A percentile compares a stretch with the other conserved stretches of the same genome.
Evolutionary conservation across 148 eudicot species (phyloP).

Genomic region (Cornus suecica): DNA sequence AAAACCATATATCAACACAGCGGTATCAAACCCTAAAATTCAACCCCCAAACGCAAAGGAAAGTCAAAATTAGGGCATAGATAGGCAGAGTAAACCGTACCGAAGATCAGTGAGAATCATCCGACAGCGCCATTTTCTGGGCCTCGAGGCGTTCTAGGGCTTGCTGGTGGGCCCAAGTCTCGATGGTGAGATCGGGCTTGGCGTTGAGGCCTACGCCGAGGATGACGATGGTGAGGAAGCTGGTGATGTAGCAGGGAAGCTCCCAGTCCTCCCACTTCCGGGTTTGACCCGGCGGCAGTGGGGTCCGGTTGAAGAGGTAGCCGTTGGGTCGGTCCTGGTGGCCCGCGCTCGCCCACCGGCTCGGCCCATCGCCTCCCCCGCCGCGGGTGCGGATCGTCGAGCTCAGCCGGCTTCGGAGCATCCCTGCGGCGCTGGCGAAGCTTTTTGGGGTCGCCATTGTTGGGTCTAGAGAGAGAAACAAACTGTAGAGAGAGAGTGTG

Average conservation of each 20-base stretch:
- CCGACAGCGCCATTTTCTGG: constrained; percentile 20
- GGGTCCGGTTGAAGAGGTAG: constrained; percentile 71
- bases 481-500: neutral
- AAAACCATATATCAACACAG: constrained; percentile 8
- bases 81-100: neutral
- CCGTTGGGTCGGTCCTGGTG: constrained; percentile 97
- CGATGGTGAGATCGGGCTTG: constrained; percentile 91
- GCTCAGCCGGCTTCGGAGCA: constrained; percentile 48
- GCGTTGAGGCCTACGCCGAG: constrained; percentile 91
- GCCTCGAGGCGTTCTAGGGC: constrained; percentile 83
- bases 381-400: constrained; percentile 55
- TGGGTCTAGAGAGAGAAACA: constrained; percentile 14
- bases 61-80: neutral
- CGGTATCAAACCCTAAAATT: constrained; percentile 2
- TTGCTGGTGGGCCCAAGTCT: constrained; percentile 96
- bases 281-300: constrained; percentile 74
- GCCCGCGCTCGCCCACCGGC: constrained; percentile 77
- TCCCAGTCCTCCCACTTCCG: constrained; percentile 99
- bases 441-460: constrained; percentile 51
- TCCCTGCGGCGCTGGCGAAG: constrained; percentile 50
- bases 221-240: constrained; percentile 89
- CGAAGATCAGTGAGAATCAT: constrained; percentile 27
- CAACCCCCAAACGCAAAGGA: neutral
- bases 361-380: constrained; percentile 39
- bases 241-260: constrained; percentile 90